These are phyloP conservation scores for Boletellus dicymbophilus DNA, from an alignment of 1,284 basidiomycete genomes.

Conservation along the genomic window DNA sequence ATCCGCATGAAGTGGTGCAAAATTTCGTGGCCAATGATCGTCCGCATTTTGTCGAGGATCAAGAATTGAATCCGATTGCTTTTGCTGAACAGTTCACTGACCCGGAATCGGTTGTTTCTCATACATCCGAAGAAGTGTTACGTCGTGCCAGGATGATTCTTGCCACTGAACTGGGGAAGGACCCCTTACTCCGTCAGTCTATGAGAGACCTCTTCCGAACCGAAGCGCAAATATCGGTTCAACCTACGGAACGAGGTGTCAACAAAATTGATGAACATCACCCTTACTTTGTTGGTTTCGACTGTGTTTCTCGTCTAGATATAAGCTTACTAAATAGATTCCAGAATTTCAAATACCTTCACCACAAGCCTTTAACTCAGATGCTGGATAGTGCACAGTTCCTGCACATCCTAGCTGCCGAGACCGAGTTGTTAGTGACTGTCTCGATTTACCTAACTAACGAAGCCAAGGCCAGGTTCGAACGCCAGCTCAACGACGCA, in stretches of 20 bases:
- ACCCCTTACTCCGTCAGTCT: conserved; percentile 85
- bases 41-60: conserved; percentile 76
- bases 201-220: conserved; percentile 80
- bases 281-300: conserved; percentile 77
- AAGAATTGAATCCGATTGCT: conserved; percentile 68
- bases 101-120: conserved; percentile 57
- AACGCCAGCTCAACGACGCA: conserved; percentile 76
- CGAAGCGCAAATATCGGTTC: conserved; percentile 79
- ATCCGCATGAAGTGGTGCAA: conserved; percentile 76
- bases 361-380: conserved; percentile 76
- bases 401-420: conserved; percentile 90
- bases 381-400: conserved; percentile 82
- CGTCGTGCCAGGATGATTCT: conserved; percentile 83
- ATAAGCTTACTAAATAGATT: conserved; percentile 7
- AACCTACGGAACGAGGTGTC: conserved; percentile 91
- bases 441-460: conserved; percentile 74
- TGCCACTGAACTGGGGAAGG: conserved; percentile 90
- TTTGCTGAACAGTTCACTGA: conserved; percentile 82
- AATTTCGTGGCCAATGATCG: conserved; percentile 69
- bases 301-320: background rate
- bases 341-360: conserved; percentile 95
- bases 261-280: conserved; percentile 90
- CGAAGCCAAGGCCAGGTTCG: conserved; percentile 63
- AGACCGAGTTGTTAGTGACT: conserved; percentile 84
- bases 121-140: conserved; percentile 65